These are phyloP conservation scores for Penicillium salamii DNA, from an alignment of 495 filamentous ascomycete species.

Conservation along the genomic window DNA sequence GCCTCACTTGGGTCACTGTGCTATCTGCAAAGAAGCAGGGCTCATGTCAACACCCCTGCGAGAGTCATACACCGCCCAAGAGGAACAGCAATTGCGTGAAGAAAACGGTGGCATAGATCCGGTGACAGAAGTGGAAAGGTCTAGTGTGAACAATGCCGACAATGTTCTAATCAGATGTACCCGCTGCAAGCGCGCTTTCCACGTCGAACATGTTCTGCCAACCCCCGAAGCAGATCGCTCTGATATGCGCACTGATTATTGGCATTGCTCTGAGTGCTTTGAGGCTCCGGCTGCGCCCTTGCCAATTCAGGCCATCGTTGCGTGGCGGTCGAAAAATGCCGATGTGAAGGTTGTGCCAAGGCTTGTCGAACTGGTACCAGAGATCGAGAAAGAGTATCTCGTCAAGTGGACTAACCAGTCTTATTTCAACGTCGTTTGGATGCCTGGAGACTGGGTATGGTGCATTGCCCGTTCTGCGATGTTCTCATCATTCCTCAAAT, in stretches of 20 bases:
- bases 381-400: conserved; percentile 82
- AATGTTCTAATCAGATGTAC: conserved; percentile 82
- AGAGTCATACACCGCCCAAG: conserved; percentile 62
- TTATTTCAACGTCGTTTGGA: conserved; percentile 78
- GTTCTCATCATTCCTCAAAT: conserved; percentile 72
- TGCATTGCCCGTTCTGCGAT: conserved; percentile 62
- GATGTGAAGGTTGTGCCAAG: conserved; percentile 40
- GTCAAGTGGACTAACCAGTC: conserved; percentile 81
- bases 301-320: conserved; percentile 64
- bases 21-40: conserved; percentile 60
- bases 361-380: conserved; percentile 53
- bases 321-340: conserved; percentile 70
- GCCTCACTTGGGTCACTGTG: conserved; percentile 69
- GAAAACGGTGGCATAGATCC: conserved; percentile 79
- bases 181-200: conserved; percentile 73
- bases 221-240: conserved; percentile 28
- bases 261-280: conserved; percentile 74
- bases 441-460: conserved; percentile 85
- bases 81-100: conserved; percentile 77
- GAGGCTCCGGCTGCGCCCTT: conserved; percentile 47
- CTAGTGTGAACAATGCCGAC: conserved; percentile 67
- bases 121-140: conserved; percentile 55
- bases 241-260: conserved; percentile 60
- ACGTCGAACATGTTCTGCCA: conserved; percentile 74
- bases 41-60: conserved; percentile 67